Evolutionary conservation across 192 early-diverging fungal genomes (phyloP), one percentile per base, ranked within the genome.

Genomic region (Coemansia sp.): DNA sequence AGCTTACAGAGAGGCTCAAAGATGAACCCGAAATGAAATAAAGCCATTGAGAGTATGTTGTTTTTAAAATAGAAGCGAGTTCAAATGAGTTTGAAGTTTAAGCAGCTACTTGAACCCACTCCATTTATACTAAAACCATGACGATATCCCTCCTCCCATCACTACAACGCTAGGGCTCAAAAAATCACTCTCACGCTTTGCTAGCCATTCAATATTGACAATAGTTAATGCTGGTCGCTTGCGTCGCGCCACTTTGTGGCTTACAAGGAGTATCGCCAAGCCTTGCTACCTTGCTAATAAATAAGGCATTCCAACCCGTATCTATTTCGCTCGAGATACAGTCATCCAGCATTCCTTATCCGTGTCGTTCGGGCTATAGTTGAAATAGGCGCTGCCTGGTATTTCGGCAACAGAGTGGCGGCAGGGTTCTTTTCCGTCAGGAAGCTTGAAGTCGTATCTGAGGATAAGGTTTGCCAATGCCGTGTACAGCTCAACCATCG

Each of bases 381-480:
- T 81, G 9, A 65, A 61, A 60, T 61, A 71, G 6, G 67, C 41
- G 25, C 23, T 38, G 2, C 64, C 64, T 0, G 70, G 79, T 7
- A 81, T 62, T 11, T 65, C 33, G 5, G 45, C 56, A 14, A 54
- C 52, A 2, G 52, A 54, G 13, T 25, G 15, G 66, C 62, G 20
- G 14, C 8, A 33, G 25, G n/a, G 0, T 14, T 0, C 1, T 33
- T 29, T 53, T 38, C 49, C 49, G 0, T 43, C 57, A 0, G 75
- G 71, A 3, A 74, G 40, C 34, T 53, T 43, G 20, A 79, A 65
- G 10, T 70, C 59, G 36, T 71, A 81, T 15, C 54, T 60, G 20
- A 72, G 78, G 38, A 83, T 46, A 14, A 81, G 19, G 22, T 83
- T 79, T 9, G 72, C 79, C 66, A 84, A 46, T 29, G 63, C 42